These are phyloP conservation scores for Sphaceloma murrayae DNA, from an alignment of 2,329 filamentous ascomycete species.

Conservation along the genomic window DNA sequence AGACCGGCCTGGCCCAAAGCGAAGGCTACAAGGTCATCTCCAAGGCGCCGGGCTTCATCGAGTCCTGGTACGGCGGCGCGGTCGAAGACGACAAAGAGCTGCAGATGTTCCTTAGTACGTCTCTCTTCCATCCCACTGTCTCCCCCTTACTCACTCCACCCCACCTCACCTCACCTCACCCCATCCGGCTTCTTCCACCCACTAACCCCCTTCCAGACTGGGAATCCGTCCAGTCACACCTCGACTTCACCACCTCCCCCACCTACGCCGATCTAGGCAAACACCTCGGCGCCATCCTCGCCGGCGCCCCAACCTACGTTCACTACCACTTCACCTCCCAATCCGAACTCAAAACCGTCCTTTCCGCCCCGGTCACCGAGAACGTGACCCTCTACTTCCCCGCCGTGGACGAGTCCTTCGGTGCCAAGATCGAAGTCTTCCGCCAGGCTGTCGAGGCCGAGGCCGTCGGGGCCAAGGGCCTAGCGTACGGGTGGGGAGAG, in stretches of 20 bases:
- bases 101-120: constrained; percentile 35
- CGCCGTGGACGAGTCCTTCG: constrained; percentile 27
- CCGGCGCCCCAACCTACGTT: constrained; percentile 24
- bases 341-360: constrained; percentile 19
- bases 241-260: constrained; percentile 31
- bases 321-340: constrained; percentile 30
- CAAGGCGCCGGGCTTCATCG: constrained; percentile 30
- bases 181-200: too few relatives aligned
- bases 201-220: constrained; percentile 31
- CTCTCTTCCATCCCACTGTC: not conserved
- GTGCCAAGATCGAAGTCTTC: constrained; percentile 32
- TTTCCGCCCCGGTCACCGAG: constrained; percentile 42
- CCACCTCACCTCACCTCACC: too few relatives aligned
- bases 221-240: constrained; percentile 33
- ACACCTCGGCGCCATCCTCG: constrained; percentile 25
- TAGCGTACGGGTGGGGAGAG: constrained; percentile 30
- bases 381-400: constrained; percentile 38
- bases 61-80: constrained; percentile 30
- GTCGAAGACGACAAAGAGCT: constrained; percentile 33
- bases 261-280: constrained; percentile 34
- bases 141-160: not conserved
- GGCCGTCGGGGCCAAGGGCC: constrained; percentile 24
- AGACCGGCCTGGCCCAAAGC: constrained; percentile 27
- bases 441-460: constrained; percentile 28
- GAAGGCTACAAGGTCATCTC: constrained; percentile 29